phyloP scores from a whole-genome alignment of 139 green algal genomes.

The Haematococcus sp. region DNA sequence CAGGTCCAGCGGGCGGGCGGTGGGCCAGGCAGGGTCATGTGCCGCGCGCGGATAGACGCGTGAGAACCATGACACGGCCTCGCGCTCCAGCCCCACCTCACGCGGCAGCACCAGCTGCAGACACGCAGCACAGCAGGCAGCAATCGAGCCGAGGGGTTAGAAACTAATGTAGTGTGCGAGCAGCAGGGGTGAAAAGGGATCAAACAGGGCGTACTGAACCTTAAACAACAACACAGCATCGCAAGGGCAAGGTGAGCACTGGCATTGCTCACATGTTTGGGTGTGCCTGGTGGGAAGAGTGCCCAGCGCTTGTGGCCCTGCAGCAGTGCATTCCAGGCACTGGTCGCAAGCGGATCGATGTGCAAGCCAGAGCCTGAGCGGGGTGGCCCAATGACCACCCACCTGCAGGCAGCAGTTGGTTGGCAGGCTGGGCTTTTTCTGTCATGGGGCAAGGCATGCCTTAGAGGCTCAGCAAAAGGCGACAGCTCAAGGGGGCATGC shows the following conservation, averaged over 20 bases:
- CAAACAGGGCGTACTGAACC: no score
- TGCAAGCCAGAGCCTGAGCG: conserved; percentile 71
- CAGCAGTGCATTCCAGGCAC: conserved; percentile 84
- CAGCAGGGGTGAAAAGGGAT: no score
- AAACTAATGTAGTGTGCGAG: no score
- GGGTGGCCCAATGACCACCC: conserved; percentile 73
- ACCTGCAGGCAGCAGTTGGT: conserved; percentile 51
- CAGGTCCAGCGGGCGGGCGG: conserved; percentile 14
- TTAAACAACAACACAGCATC: background rate
- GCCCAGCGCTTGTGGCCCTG: conserved; percentile 78
- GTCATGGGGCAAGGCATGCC: no score
- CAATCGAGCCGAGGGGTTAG: no score
- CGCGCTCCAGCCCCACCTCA: conserved; percentile 71
- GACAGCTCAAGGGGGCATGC: no score
- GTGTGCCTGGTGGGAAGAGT: conserved; percentile 61
- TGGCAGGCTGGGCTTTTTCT: no score
- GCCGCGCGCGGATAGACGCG: conserved; percentile 17
- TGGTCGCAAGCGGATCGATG: conserved; percentile 83
- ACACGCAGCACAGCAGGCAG: no score
- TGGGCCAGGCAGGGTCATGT: conserved; percentile 6
- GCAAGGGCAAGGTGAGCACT: background rate
- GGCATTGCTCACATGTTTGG: conserved; percentile 12
- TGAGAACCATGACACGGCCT: conserved; percentile 77
- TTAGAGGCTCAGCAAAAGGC: no score
- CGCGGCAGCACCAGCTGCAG: conserved; percentile 54